Base-by-base conservation (phyloP, 2,329 filamentous ascomycete species). In the Alternaria triticina region DNA sequence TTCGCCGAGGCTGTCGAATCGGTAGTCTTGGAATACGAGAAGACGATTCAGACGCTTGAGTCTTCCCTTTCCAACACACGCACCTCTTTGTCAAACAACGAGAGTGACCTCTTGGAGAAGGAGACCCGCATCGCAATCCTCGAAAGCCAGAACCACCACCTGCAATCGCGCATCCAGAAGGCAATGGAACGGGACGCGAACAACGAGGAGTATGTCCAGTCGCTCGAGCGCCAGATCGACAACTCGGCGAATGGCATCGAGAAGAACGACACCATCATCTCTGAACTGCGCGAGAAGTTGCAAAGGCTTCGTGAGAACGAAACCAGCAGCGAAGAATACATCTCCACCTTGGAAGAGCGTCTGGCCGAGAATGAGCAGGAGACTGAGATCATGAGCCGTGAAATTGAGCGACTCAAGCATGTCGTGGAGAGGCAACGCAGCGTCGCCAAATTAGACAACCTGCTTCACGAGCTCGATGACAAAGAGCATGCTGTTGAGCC, bases 1-100 rank as follows among this genome's bases (percentile, higher is more conserved):
- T 98, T 99, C 77, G 94, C 95, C 2, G 91, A 97, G 77, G 95
- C 95, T 27, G 95, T 99, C 20, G 96, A 99, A 75, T 92, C 97
- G 75, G 93, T 99, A 22, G 93, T 99, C 4, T 84, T 98, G 52
- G 96, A 99, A 81, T 99, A 99, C 77, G 96, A 99, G 79, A 98
- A 97, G 85, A 99, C 96, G 0, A 99, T 99, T 54, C 94, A 98
- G 78, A 91, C 89, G 57, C 86, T 99, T 15, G 96, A 99, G 80
- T 90, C 94, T 54, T 97, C 94, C 2, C 87, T 99, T 13, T 94
- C 94, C 0, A 96, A 89, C 74, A 98, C 96, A 1, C 88, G 96
- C 61, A 86, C 91, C 33, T 93, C 92, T 0, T 85, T 99, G 27
- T 91, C 96, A 11, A 90, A 84, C 67, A 94, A 92, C 0, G 96